Evolutionary conservation across 2,329 filamentous ascomycete species (phyloP).

Genomic region (Cordyceps militaris): DNA sequence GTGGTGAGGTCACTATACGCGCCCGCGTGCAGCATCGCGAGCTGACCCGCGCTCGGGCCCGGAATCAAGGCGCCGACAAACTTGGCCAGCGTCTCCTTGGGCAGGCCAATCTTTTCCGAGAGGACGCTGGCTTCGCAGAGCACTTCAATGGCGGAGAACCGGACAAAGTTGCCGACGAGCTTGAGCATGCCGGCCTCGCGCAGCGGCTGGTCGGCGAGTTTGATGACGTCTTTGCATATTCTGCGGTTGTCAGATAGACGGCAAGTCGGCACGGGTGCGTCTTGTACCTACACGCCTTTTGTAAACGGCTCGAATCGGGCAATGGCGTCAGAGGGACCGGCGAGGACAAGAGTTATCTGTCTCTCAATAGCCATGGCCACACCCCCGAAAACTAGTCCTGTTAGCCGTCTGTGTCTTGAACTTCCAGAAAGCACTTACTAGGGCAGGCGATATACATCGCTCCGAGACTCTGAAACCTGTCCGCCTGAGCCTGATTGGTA

Average conservation of each 20-base stretch:
- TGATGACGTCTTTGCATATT: conserved; percentile 1
- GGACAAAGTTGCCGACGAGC: conserved; percentile 7
- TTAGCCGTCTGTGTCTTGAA: neutral
- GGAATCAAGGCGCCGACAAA: neutral
- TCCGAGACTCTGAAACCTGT: neutral
- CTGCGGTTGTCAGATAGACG: neutral
- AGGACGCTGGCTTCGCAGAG: neutral
- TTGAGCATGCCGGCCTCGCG: conserved; percentile 3
- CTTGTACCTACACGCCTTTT: neutral
- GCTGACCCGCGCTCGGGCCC: neutral
- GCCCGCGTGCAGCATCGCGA: neutral
- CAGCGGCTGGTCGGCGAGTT: neutral
- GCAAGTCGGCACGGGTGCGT: neutral
- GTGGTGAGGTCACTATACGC: neutral
- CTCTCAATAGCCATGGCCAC: conserved; percentile 1
- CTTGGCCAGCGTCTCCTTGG: neutral
- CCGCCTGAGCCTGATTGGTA: neutral
- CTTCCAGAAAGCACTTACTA: neutral
- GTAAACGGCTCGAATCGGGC: conserved; percentile 1
- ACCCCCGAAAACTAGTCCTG: neutral
- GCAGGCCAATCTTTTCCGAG: neutral
- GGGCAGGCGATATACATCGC: neutral
- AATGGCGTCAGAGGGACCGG: neutral
- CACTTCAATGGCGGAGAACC: neutral
- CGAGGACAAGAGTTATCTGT: conserved; percentile 3